A percentile compares a stretch with the other conserved stretches of the same genome.
Conservation (phyloP, 148 eudicot genomes). For the Salicornia ramosissima region DNA sequence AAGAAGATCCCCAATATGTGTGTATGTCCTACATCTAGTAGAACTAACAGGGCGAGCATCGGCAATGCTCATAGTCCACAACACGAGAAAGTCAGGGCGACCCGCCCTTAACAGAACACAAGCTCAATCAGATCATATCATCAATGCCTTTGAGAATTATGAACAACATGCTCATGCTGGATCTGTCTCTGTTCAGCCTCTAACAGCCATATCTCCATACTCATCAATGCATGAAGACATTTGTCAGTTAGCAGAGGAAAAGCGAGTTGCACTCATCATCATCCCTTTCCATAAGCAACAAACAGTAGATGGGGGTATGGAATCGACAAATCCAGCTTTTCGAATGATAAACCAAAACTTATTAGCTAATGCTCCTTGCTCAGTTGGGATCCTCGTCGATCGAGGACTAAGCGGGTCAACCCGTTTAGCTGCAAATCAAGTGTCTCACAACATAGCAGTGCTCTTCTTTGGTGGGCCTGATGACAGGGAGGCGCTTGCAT, state of each 20-base stretch:
- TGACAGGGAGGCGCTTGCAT: constrained; percentile 62
- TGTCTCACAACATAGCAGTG: constrained; percentile 42
- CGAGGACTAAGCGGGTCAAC: constrained; percentile 52
- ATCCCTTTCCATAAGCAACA: constrained; percentile 76
- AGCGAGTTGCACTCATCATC: constrained; percentile 49
- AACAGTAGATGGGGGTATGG: constrained; percentile 74
- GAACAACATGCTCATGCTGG: constrained; percentile 44
- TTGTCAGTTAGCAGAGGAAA: constrained; percentile 56
- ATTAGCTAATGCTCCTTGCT: constrained; percentile 63
- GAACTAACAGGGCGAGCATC: constrained; percentile 62
- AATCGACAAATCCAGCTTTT: constrained; percentile 50
- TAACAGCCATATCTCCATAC: constrained; percentile 69
- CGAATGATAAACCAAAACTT: constrained; percentile 53
- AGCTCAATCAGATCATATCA: constrained; percentile 83
- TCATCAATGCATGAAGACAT: constrained; percentile 72
- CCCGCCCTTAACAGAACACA: constrained; percentile 63
- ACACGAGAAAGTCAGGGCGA: constrained; percentile 47
- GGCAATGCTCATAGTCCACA: constrained; percentile 85
- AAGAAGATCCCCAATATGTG: constrained; percentile 47
- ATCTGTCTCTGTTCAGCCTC: constrained; percentile 48
- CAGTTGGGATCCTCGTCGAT: constrained; percentile 70
- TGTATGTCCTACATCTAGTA: constrained; percentile 53
- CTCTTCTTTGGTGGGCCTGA: constrained; percentile 59
- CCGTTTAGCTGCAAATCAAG: constrained; percentile 32
- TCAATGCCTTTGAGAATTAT: constrained; percentile 61